Conservation (phyloP, 2,329 filamentous ascomycete genomes). For the Apiospora arundinis region DNA sequence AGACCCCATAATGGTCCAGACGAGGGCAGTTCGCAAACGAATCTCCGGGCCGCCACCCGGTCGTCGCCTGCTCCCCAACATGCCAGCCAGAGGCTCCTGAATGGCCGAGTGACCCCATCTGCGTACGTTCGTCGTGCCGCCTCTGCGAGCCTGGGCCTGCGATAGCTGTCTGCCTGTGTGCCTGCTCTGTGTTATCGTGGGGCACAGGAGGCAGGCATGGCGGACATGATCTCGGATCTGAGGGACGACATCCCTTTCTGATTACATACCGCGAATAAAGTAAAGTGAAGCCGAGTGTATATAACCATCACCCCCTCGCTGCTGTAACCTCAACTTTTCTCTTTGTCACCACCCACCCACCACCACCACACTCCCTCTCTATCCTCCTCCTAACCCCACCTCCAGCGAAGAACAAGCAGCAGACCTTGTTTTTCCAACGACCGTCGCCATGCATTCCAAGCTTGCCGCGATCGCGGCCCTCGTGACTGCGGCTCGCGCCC, state of each 20-base stretch:
- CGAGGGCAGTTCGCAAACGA: background rate
- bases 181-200: background rate
- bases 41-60: slow-evolving; percentile 8
- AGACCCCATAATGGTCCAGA: background rate
- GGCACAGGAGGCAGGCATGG: slow-evolving; percentile 26
- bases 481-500: slow-evolving; percentile 46
- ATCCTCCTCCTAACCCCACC: background rate
- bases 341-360: background rate
- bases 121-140: slow-evolving; percentile 5
- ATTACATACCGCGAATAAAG: background rate
- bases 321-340: background rate
- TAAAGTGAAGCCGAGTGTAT: background rate
- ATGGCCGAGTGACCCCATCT: background rate
- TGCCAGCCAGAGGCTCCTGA: background rate
- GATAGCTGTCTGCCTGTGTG: background rate
- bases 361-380: background rate
- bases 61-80: background rate
- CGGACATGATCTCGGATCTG: slow-evolving; percentile 24
- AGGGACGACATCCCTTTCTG: background rate
- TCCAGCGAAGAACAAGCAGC: background rate
- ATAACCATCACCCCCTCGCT: background rate
- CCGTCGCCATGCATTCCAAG: slow-evolving; percentile 34
- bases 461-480: slow-evolving; percentile 43
- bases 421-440: background rate
- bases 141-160: background rate